Percentiles rank a stretch among this genome's conserved stretches.
Evolutionary conservation across 768 basidiomycete species (phyloP).

Genomic region (Auricularia sp.): DNA sequence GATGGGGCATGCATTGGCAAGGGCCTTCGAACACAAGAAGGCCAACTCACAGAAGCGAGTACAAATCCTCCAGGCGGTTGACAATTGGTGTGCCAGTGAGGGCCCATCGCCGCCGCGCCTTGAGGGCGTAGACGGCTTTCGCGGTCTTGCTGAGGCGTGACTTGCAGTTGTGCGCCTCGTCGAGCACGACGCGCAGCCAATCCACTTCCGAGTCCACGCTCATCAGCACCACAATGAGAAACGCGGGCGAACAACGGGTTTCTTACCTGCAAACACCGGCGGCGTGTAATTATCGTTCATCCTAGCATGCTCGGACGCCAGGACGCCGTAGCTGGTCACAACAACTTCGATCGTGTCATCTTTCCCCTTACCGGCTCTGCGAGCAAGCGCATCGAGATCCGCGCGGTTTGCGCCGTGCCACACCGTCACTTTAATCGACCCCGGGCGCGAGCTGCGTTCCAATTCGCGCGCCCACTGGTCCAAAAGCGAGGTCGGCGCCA

Average conservation of each 20-base stretch:
- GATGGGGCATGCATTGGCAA: not conserved
- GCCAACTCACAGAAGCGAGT: conserved; percentile 55
- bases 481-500: conserved; percentile 85
- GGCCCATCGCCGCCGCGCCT: conserved; percentile 76
- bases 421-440: conserved; percentile 52
- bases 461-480: conserved; percentile 93
- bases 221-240: not conserved
- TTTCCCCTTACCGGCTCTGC: conserved; percentile 22
- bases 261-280: conserved; percentile 58
- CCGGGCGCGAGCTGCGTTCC: conserved; percentile 67
- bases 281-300: conserved; percentile 30
- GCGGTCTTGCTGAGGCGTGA: conserved; percentile 80
- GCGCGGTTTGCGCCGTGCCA: conserved; percentile 85
- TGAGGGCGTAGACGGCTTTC: conserved; percentile 77
- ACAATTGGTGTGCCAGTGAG: conserved; percentile 95
- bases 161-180: conserved; percentile 95
- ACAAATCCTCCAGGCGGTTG: conserved; percentile 85
- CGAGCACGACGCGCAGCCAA: conserved; percentile 76
- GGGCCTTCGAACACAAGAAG: not conserved
- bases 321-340: conserved; percentile 83
- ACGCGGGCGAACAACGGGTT: conserved; percentile 11
- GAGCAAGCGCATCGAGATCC: conserved; percentile 47
- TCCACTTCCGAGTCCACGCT: conserved; percentile 36
- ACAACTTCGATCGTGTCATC: conserved; percentile 64
- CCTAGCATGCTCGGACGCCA: conserved; percentile 81